Evolutionary conservation across 805 yeast species (phyloP), one percentile per base, ranked within the genome.

Genomic region (Starmera quercuum): DNA sequence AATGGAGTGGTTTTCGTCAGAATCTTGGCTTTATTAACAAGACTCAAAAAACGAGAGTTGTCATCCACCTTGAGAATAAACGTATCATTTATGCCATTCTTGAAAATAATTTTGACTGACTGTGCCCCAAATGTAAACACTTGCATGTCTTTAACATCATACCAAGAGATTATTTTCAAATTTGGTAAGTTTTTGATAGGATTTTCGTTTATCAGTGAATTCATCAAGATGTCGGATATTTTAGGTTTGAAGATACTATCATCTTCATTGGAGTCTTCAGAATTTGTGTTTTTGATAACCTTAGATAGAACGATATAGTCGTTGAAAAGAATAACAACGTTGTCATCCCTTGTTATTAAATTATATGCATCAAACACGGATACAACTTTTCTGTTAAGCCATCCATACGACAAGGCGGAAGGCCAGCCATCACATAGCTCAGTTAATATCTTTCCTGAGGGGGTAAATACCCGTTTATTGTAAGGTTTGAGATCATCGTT

Each of bases 361-460:
- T 66, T 64, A 6, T 54, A 45, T 1, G 68, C 66, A 37, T 74
- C 81, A 41, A 69, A 68, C 2, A 88, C 78, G 0, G 90, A 82
- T 9, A 90, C 87, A 4, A 90, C 92, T 39, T 94, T 70, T 41
- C 97, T 66, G 24, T 80, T 73, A 20, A 86, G 54, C 97, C 96
- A 88, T 15, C 95, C 95, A 50, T 78, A 80, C 42, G 84, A 95
- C 17, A 90, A 63, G 42, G 81, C 88, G 0, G 73, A 59, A 0
- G 97, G 97, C 97, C 97, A 88, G 10, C 75, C 77, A 12, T 74
- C 66, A 4, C 95, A 95, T 14, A 87, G 56, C 46, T 87, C 95
- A 0, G 94, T 79, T 32, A 90, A 60, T 4, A 90, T 68, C 53
- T 86, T 87, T 1, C 97, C 97, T 0, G 95, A 79, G 3, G 95